Evolutionary conservation across 352 stramenopile species (phyloP), one percentile per base, ranked within the genome.

Genomic region (Phytophthora tubulina): DNA sequence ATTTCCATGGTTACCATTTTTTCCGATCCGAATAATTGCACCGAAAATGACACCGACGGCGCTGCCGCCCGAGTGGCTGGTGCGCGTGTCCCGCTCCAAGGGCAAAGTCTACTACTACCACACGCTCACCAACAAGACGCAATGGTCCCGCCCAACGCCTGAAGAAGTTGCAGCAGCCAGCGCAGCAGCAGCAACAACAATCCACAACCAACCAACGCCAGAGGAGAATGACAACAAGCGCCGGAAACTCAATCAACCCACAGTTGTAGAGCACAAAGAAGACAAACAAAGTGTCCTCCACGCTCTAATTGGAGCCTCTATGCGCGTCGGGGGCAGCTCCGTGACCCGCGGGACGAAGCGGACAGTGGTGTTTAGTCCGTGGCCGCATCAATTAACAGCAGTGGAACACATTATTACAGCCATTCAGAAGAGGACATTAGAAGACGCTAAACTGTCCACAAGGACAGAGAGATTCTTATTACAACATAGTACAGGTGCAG

Each of bases 401-500:
- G 84, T 94, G 3, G 71, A 90, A 61, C 77, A 81, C 17, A 36
- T 93, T 27, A 62, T 94, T 32, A 63, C 64, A 4, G 67, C 80
- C 32, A 81, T 94, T 51, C 61, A 88, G 35, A 54, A 42, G 17
- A 53, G 41, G 21, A 58, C 61, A 63, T 21, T 63, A 1, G 49
- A 77, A 32, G 65, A 72, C 30, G 41, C 21, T 3, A 39, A 63
- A 35, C n/a, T 32, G 57, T 44, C 41, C 10, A 64, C 45, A 60
- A 42, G 15, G 46, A 61, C 56, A n/a, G 73, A 82, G 73, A 76
- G 63, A 6, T 95, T 88, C 42, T 71, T 95, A 39, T 63, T 96
- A 10, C 89, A 96, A 62, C 89, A 96, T 70, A 95, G 89, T 57
- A 96, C 89, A 11, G 89, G 89, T 15, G 86, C 87, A 32, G 89